Percentiles rank a stretch among this genome's conserved stretches.
Conservation (phyloP, 2,329 filamentous ascomycete genomes). For the Penicillium sp. region DNA sequence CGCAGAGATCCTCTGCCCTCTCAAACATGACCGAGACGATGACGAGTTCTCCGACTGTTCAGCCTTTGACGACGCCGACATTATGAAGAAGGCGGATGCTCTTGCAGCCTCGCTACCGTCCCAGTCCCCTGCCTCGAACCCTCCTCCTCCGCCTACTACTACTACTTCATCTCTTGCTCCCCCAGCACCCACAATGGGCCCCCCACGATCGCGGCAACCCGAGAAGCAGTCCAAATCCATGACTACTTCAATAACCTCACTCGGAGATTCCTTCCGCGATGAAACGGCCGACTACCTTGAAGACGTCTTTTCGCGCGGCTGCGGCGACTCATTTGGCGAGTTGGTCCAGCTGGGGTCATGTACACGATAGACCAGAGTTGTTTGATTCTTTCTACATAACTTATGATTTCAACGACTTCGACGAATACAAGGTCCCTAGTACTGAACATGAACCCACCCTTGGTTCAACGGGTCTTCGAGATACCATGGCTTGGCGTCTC, state of each 20-base stretch:
- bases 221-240: neutral
- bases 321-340: slow-evolving; percentile 21
- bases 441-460: neutral
- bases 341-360: slow-evolving; percentile 10
- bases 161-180: neutral
- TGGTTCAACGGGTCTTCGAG: neutral
- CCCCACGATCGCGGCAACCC: slow-evolving; percentile 2
- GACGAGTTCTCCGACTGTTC: slow-evolving; percentile 40
- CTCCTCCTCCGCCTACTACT: neutral
- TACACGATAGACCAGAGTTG: neutral
- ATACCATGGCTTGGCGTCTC: slow-evolving; percentile 4
- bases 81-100: slow-evolving; percentile 27
- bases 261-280: slow-evolving; percentile 35
- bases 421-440: neutral
- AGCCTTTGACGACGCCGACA: slow-evolving; percentile 33
- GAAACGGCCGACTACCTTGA: slow-evolving; percentile 35
- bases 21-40: slow-evolving; percentile 18
- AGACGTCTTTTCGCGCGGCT: slow-evolving; percentile 20
- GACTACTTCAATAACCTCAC: slow-evolving; percentile 10
- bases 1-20: slow-evolving; percentile 1
- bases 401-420: neutral
- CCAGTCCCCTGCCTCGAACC: neutral
- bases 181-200: slow-evolving; percentile 4
- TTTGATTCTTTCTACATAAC: neutral
- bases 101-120: slow-evolving; percentile 8